Conservation (phyloP, 768 basidiomycete genomes). For the Xerocomus spinulosus region DNA sequence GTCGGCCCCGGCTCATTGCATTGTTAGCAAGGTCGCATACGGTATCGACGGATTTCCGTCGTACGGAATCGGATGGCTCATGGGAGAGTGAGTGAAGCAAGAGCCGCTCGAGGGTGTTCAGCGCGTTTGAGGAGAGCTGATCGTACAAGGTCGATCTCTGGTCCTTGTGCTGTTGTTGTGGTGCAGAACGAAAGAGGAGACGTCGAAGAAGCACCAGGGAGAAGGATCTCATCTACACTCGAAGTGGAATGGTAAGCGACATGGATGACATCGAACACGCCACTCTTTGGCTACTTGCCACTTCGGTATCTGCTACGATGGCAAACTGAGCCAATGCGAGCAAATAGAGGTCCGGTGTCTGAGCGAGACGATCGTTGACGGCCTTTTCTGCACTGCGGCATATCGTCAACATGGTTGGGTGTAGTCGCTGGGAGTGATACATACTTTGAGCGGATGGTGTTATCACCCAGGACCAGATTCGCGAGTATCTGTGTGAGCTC, state of each 20-base stretch:
- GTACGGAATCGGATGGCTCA: constrained; percentile 54
- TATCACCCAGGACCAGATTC: constrained; percentile 80
- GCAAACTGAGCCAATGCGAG: constrained; percentile 78
- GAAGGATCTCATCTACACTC: constrained; percentile 74
- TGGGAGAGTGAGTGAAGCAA: constrained; percentile 65
- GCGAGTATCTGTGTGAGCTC: constrained; percentile 82
- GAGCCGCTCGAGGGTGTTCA: constrained; percentile 65
- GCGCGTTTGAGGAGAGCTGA: constrained; percentile 61
- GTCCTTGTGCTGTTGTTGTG: constrained; percentile 30
- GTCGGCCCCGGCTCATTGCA: constrained; percentile 67
- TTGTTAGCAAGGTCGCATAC: constrained; percentile 73
- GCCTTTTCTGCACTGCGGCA: constrained; percentile 65
- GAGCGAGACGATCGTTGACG: constrained; percentile 73
- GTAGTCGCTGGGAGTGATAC: constrained; percentile 31
- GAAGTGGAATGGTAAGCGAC: constrained; percentile 8
- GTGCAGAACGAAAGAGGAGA: constrained; percentile 64
- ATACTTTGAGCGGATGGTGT: constrained; percentile 72
- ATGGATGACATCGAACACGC: not conserved
- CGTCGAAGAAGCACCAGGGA: constrained; percentile 77
- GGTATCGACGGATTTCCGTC: constrained; percentile 70
- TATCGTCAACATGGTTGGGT: constrained; percentile 7
- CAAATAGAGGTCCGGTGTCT: constrained; percentile 75
- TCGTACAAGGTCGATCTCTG: constrained; percentile 68
- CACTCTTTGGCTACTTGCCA: constrained; percentile 45
- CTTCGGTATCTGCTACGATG: constrained; percentile 70